phyloP scores from a whole-genome alignment of 129 eudicot genomes.

The Artemisia argyi region DNA sequence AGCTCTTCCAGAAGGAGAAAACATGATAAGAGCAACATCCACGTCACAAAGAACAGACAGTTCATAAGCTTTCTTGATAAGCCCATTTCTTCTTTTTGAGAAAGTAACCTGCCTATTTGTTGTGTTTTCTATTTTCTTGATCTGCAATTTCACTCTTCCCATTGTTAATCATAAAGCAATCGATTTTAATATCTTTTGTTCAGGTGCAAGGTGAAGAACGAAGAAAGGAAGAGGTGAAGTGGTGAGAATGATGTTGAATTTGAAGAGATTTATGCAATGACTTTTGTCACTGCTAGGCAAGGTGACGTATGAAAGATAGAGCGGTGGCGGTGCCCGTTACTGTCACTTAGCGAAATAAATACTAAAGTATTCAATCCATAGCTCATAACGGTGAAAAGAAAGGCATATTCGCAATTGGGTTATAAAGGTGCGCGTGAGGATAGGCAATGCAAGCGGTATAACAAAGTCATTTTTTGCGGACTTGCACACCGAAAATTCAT shows the following conservation, averaged over 20 bases:
- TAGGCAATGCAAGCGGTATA: too few species aligned
- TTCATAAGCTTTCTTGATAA: conserved; percentile 87
- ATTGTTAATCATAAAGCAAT: conserved; percentile 26
- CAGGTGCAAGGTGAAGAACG: conserved; percentile 12
- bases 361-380: conserved; percentile 28
- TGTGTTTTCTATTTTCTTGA: conserved; percentile 82
- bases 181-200: conserved; percentile 5
- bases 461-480: conserved; percentile 35
- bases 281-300: conserved; percentile 43
- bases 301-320: conserved; percentile 37
- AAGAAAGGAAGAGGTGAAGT: conserved; percentile 30
- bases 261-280: conserved; percentile 35
- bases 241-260: conserved; percentile 24
- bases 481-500: conserved; percentile 24
- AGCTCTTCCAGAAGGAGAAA: conserved; percentile 84
- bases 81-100: conserved; percentile 90
- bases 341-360: conserved; percentile 36
- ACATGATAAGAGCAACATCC: conserved; percentile 91
- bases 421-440: conserved; percentile 15
- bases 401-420: conserved; percentile 17
- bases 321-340: conserved; percentile 42
- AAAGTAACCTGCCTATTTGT: conserved; percentile 91
- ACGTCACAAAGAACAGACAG: conserved; percentile 89
- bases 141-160: conserved; percentile 88
- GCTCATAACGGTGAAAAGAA: conserved; percentile 18